Percentiles rank a stretch among this genome's conserved stretches.
Conservation (phyloP, 441 rosid genomes). For the Isatis lusitanica region DNA sequence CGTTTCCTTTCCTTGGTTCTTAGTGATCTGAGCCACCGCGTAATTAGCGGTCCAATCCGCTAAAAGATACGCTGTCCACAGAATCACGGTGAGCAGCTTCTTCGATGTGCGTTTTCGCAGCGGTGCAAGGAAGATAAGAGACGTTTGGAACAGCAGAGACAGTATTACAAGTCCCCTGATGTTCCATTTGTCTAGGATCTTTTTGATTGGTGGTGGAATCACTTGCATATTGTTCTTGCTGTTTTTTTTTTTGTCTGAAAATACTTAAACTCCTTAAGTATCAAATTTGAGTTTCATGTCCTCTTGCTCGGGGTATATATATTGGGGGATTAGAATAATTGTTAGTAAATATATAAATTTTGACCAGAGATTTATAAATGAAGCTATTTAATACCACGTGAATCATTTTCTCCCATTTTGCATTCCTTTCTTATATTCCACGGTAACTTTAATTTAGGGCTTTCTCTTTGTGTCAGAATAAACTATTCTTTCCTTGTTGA, state of each 20-base stretch:
- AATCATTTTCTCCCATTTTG: neutral
- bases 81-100: constrained; percentile 17
- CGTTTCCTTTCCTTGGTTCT: constrained; percentile 34
- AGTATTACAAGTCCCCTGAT: constrained; percentile 46
- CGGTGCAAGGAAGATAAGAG: constrained; percentile 45
- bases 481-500: constrained; percentile 33
- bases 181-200: constrained; percentile 46
- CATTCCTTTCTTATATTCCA: constrained; percentile 32
- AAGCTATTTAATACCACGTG: constrained; percentile 23
- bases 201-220: constrained; percentile 18
- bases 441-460: constrained; percentile 15
- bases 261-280: constrained; percentile 3
- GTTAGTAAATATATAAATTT: neutral
- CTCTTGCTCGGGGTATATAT: neutral
- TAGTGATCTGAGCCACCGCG: constrained; percentile 49
- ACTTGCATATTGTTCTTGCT: constrained; percentile 25
- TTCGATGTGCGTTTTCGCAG: constrained; percentile 40
- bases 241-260: neutral
- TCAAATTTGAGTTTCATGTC: constrained; percentile 4
- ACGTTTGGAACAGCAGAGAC: constrained; percentile 48
- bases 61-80: constrained; percentile 50
- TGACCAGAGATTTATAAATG: neutral
- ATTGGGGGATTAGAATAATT: neutral
- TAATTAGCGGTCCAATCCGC: constrained; percentile 57
- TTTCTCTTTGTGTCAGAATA: constrained; percentile 24